These are phyloP conservation scores for Thelonectria olida DNA, from an alignment of 2,329 filamentous ascomycete genomes.

Conservation along the genomic window DNA sequence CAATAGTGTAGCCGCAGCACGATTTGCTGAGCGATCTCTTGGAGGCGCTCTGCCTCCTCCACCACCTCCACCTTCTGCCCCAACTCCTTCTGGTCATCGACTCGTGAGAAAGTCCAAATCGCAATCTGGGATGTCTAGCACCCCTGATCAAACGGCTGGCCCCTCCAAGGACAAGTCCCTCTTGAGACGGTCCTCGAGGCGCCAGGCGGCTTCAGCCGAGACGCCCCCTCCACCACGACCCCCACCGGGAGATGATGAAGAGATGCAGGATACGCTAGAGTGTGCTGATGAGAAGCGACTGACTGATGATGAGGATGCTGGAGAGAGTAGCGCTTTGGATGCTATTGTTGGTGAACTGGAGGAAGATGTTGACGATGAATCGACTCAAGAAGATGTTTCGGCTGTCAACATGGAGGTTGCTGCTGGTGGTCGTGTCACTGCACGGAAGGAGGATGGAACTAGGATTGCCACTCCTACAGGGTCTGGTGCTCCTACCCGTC, in stretches of 20 bases:
- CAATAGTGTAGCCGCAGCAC: conserved; percentile 55
- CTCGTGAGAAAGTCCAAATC: conserved; percentile 56
- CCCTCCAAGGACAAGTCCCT: conserved; percentile 66
- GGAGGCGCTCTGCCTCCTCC: conserved; percentile 48
- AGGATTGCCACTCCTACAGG: conserved; percentile 84
- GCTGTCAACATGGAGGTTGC: conserved; percentile 93
- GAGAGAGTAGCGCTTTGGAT: conserved; percentile 76
- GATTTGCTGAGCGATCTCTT: conserved; percentile 57
- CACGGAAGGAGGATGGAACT: conserved; percentile 91
- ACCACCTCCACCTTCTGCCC: conserved; percentile 47
- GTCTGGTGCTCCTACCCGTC: conserved; percentile 50
- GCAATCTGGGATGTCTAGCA: conserved; percentile 55
- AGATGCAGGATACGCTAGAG: conserved; percentile 78
- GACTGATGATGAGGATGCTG: conserved; percentile 74
- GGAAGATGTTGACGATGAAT: conserved; percentile 79
- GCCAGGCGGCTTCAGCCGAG: conserved; percentile 63
- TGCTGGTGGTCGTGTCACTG: conserved; percentile 86
- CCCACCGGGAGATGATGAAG: conserved; percentile 67
- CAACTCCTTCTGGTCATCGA: conserved; percentile 56
- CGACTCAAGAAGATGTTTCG: conserved; percentile 73
- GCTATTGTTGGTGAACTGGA: conserved; percentile 92
- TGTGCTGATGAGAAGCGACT: conserved; percentile 92
- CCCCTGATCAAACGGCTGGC: conserved; percentile 56
- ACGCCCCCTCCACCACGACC: conserved; percentile 59
- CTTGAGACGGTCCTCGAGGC: conserved; percentile 71